phyloP scores from a whole-genome alignment of 352 stramenopile species.

The Phytophthora pseudosyringae region DNA sequence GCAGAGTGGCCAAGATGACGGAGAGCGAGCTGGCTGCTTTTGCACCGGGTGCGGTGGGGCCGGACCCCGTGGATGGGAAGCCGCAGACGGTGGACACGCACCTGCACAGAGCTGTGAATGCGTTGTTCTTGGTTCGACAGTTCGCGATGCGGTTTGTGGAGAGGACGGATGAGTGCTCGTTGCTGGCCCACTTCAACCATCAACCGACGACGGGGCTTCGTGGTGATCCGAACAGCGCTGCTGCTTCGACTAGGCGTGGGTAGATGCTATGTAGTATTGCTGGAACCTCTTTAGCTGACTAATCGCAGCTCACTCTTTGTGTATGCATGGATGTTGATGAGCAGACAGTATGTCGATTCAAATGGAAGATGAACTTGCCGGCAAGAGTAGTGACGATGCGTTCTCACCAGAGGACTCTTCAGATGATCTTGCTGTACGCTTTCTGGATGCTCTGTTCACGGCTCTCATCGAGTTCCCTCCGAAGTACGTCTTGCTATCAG shows the following conservation, averaged over 20 bases:
- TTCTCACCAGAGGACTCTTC: conserved; percentile 29
- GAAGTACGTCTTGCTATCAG: conserved; percentile 46
- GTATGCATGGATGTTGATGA: not conserved
- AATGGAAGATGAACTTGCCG: conserved; percentile 25
- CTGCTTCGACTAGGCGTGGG: conserved; percentile 23
- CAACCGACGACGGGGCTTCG: conserved; percentile 17
- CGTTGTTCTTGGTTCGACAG: conserved; percentile 76
- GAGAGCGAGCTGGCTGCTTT: conserved; percentile 54
- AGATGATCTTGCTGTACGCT: conserved; percentile 68
- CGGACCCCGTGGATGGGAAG: conserved; percentile 32
- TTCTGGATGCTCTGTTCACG: conserved; percentile 71
- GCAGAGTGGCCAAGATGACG: conserved; percentile 61
- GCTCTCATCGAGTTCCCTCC: conserved; percentile 64
- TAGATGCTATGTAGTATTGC: not conserved
- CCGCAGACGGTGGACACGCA: conserved; percentile 52
- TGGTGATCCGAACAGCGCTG: not conserved
- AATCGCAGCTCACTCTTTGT: not conserved
- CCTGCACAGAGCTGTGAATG: conserved; percentile 64
- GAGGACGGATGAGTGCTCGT: conserved; percentile 63
- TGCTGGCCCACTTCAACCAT: conserved; percentile 74
- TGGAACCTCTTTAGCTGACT: not conserved
- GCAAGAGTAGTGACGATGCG: conserved; percentile 14
- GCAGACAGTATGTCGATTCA: conserved; percentile 40
- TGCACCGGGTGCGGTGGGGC: conserved; percentile 20
- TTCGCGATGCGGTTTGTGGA: conserved; percentile 81